Evolutionary conservation across 495 filamentous ascomycete species (phyloP).

Genomic region (Penicillium herquei): DNA sequence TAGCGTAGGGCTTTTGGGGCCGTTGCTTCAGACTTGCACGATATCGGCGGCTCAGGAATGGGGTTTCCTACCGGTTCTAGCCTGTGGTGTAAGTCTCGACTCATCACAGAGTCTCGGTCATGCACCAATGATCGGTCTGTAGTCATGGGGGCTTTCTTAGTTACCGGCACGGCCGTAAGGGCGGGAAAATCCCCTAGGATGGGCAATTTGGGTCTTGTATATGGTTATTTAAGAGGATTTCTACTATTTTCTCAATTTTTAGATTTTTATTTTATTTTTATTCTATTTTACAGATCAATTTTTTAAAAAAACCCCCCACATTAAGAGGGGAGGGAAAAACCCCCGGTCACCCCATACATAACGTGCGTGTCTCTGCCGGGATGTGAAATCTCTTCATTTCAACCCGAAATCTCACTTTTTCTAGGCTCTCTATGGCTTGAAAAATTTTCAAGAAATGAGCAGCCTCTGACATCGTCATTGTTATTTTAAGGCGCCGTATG

Average conservation of each 20-base stretch:
- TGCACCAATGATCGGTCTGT: conserved; percentile 27
- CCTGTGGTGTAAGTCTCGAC: conserved; percentile 17
- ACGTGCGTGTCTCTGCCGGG: neutral
- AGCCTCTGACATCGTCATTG: too few relatives aligned
- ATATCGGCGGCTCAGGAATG: conserved; percentile 8
- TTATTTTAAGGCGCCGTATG: conserved; percentile 5
- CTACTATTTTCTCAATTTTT: neutral
- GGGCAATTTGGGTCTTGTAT: conserved; percentile 20
- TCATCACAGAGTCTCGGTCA: conserved; percentile 22
- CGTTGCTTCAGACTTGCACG: conserved; percentile 16
- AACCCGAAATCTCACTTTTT: conserved; percentile 1
- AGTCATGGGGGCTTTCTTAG: conserved; percentile 14
- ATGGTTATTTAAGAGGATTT: conserved; percentile 7
- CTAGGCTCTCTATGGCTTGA: conserved; percentile 3
- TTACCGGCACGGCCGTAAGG: conserved; percentile 30
- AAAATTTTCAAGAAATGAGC: neutral
- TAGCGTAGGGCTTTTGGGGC: conserved; percentile 11
- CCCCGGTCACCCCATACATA: conserved; percentile 15
- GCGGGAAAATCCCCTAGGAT: conserved; percentile 27
- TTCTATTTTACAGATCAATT: conserved; percentile 12
- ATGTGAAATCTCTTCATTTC: neutral
- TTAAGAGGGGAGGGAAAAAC: conserved; percentile 1
- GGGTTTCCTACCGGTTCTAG: conserved; percentile 15
- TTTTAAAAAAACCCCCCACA: conserved; percentile 1
- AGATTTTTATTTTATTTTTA: conserved; percentile 4